A percentile compares a stretch with the other conserved stretches of the same genome.
Evolutionary conservation across 305 asterid genomes (phyloP).

Genomic region (Andrographis paniculata): DNA sequence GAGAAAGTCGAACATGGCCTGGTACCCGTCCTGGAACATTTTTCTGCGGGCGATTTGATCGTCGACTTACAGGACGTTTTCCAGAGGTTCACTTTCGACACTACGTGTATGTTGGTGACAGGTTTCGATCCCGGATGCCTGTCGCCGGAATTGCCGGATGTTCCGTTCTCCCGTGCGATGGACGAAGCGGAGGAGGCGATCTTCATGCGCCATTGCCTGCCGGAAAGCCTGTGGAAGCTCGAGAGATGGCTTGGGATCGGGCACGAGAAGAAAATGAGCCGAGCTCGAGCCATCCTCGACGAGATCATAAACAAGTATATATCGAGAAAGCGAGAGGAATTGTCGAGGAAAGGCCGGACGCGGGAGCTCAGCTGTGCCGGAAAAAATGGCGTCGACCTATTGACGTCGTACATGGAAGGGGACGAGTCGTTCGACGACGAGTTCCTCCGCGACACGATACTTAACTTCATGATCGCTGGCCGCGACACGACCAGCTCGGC

Average conservation of each 20-base stretch:
- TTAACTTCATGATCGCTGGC: slow-evolving; percentile 37
- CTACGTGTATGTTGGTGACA: slow-evolving; percentile 33
- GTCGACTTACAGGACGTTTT: slow-evolving; percentile 40
- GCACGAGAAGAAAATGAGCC: slow-evolving; percentile 22
- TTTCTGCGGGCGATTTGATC: slow-evolving; percentile 3
- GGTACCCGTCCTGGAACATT: slow-evolving; percentile 33
- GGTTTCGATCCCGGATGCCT: slow-evolving; percentile 42
- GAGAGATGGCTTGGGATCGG: slow-evolving; percentile 29
- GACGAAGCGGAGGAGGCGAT: slow-evolving; percentile 40
- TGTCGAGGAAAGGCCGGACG: slow-evolving; percentile 13
- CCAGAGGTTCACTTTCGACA: slow-evolving; percentile 35
- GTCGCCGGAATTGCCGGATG: slow-evolving; percentile 26
- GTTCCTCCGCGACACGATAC: slow-evolving; percentile 27
- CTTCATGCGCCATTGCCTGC: slow-evolving; percentile 37
- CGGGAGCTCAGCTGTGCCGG: too few species aligned
- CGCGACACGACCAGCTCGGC: slow-evolving; percentile 39
- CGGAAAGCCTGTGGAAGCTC: slow-evolving; percentile 33
- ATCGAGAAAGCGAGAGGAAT: slow-evolving; percentile 28
- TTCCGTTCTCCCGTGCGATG: slow-evolving; percentile 38
- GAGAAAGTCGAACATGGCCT: slow-evolving; percentile 30
- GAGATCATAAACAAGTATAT: slow-evolving; percentile 28
- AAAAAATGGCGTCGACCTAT: slow-evolving; percentile 42
- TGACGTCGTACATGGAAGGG: slow-evolving; percentile 37
- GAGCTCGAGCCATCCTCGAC: slow-evolving; percentile 28
- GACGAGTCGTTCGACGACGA: slow-evolving; percentile 16